Percentiles rank a stretch among this genome's conserved stretches.
These are phyloP conservation scores for Russula foetens DNA, from an alignment of 768 basidiomycete genomes.

Conservation along the genomic window DNA sequence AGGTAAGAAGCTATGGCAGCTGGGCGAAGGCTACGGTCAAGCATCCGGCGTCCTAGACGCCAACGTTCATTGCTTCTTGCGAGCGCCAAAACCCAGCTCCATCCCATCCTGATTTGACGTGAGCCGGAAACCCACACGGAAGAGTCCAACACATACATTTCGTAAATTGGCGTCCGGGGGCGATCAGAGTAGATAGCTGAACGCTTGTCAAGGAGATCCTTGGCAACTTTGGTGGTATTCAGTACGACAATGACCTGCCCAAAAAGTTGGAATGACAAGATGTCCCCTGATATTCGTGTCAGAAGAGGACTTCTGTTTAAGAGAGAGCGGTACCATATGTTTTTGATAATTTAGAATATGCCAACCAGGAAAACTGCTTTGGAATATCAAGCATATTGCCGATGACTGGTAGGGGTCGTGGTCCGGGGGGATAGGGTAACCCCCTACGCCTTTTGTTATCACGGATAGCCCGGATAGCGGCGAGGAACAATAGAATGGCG, in stretches of 20 bases:
- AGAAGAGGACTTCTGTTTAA: too few relatives aligned
- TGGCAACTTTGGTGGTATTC: constrained; percentile 36
- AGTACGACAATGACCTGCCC: constrained; percentile 43
- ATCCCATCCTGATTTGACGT: background rate
- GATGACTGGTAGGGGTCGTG: background rate
- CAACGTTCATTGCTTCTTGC: background rate
- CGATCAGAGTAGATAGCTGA: constrained; percentile 28
- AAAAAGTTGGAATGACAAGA: constrained; percentile 28
- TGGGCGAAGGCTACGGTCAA: constrained; percentile 4
- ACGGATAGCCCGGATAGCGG: background rate
- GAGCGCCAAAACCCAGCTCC: background rate
- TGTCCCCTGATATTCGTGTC: background rate
- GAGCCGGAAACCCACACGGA: too few relatives aligned
- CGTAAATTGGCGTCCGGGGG: background rate
- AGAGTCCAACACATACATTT: background rate
- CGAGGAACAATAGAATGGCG: background rate
- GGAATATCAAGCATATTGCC: constrained; percentile 7
- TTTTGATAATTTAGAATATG: background rate
- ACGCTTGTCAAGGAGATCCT: constrained; percentile 45
- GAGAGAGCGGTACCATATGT: background rate
- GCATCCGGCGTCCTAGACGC: background rate
- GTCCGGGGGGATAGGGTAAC: background rate
- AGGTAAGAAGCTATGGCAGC: background rate
- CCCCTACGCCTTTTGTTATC: background rate
- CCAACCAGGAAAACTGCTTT: background rate